Percentiles rank a stretch among this genome's conserved stretches.
phyloP scores from a whole-genome alignment of 1,139 yeast species.

The Candida anutae region DNA sequence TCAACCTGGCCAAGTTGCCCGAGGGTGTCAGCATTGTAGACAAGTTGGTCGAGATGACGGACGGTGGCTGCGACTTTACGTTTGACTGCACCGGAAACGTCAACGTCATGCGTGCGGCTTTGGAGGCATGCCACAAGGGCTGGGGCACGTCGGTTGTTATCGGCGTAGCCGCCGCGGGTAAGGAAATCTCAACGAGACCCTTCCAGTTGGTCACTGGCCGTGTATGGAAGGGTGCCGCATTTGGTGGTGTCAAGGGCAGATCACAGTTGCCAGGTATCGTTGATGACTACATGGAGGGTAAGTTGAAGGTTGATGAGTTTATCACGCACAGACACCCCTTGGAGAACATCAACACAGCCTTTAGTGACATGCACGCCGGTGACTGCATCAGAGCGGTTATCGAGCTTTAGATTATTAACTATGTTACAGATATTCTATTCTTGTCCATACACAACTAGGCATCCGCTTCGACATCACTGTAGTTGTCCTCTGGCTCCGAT shows the following conservation, averaged over 20 bases:
- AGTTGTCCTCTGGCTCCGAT: slow-evolving; percentile 13
- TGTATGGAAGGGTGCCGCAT: slow-evolving; percentile 97
- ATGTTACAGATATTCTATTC: not conserved
- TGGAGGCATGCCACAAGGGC: slow-evolving; percentile 97
- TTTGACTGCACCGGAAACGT: slow-evolving; percentile 98
- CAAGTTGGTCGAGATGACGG: slow-evolving; percentile 80
- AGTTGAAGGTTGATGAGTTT: slow-evolving; percentile 87
- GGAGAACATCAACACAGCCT: slow-evolving; percentile 75
- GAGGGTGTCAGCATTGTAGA: slow-evolving; percentile 75
- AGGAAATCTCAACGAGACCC: slow-evolving; percentile 94
- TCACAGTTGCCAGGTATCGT: slow-evolving; percentile 89
- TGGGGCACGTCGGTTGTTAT: slow-evolving; percentile 95
- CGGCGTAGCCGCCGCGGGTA: slow-evolving; percentile 98
- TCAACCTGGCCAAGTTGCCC: slow-evolving; percentile 72
- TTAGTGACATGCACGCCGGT: slow-evolving; percentile 93
- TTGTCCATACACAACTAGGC: slow-evolving; percentile 4
- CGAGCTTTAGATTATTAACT: slow-evolving; percentile 23
- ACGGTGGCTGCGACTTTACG: slow-evolving; percentile 93
- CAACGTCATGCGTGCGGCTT: slow-evolving; percentile 87
- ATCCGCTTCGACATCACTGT: slow-evolving; percentile 24
- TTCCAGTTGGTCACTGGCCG: slow-evolving; percentile 98
- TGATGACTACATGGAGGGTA: slow-evolving; percentile 75
- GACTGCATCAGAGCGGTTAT: slow-evolving; percentile 90
- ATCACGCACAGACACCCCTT: slow-evolving; percentile 84
- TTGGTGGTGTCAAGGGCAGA: slow-evolving; percentile 98